phyloP scores from a whole-genome alignment of 1,284 basidiomycete species.

The Cryptococcus floricola region DNA sequence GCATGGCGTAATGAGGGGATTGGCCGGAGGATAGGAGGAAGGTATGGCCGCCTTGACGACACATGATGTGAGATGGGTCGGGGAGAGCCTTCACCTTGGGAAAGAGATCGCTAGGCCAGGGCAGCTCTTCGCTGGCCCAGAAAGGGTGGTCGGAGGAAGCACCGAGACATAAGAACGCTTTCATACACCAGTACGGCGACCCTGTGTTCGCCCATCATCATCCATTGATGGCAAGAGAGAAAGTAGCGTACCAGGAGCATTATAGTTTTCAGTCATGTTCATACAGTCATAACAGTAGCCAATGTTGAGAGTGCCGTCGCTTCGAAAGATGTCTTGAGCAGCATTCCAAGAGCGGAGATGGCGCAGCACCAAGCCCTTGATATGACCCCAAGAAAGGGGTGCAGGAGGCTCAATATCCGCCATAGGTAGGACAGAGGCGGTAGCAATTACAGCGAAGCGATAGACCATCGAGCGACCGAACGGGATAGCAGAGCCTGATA shows the following conservation, averaged over 20 bases:
- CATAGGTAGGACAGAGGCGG: conserved; percentile 69
- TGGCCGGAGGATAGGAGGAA: conserved; percentile 72
- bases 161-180: conserved; percentile 67
- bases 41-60: conserved; percentile 56
- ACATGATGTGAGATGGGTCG: conserved; percentile 66
- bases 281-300: conserved; percentile 70
- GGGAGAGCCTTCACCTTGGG: conserved; percentile 54
- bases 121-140: conserved; percentile 63
- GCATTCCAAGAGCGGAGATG: conserved; percentile 68
- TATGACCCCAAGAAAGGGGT: conserved; percentile 63
- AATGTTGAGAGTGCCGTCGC: conserved; percentile 68
- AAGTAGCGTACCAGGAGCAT: conserved; percentile 58
- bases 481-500: conserved; percentile 63
- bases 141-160: conserved; percentile 64
- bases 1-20: conserved; percentile 71
- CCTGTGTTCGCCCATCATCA: conserved; percentile 13
- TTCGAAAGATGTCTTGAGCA: conserved; percentile 54
- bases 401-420: conserved; percentile 64
- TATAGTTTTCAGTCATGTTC: conserved; percentile 72
- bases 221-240: background rate
- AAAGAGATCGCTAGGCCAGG: conserved; percentile 53
- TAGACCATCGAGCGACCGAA: conserved; percentile 74
- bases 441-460: conserved; percentile 71
- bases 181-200: conserved; percentile 78
- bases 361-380: conserved; percentile 68